phyloP scores from a whole-genome alignment of 106 monocot species.

The Dendrobium chrysotoxum region DNA sequence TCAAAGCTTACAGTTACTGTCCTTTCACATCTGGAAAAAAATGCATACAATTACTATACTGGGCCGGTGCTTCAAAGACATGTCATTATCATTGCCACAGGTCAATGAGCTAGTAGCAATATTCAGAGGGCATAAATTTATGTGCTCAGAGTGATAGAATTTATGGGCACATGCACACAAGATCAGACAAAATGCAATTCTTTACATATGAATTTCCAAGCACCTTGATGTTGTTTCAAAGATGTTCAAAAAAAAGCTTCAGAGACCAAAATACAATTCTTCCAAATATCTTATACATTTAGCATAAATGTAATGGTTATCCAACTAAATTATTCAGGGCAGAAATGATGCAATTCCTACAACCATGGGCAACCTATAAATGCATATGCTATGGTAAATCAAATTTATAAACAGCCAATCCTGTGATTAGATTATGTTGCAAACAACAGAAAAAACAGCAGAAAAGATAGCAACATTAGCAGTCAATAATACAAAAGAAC shows the following conservation, averaged over 20 bases:
- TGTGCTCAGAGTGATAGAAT: background rate
- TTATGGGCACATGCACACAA: background rate
- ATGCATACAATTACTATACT: background rate
- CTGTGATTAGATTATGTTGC: too few species aligned
- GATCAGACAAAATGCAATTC: background rate
- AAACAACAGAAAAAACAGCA: background rate
- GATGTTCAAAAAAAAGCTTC: background rate
- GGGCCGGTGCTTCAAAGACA: background rate
- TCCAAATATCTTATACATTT: background rate
- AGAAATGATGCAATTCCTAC: background rate
- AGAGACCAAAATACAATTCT: background rate
- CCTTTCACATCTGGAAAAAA: background rate
- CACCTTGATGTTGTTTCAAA: background rate
- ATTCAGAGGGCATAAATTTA: background rate
- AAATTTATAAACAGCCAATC: background rate
- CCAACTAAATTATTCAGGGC: background rate
- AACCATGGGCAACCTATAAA: background rate
- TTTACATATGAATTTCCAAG: background rate
- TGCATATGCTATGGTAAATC: background rate
- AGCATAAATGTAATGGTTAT: background rate
- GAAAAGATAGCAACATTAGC: background rate
- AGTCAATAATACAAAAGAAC: background rate
- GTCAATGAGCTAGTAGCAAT: background rate
- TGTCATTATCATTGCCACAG: background rate
- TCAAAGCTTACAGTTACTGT: background rate